A percentile compares a stretch with the other conserved stretches of the same genome.
Evolutionary conservation across 257 asterid genomes (phyloP).

Genomic region (Verbena officinalis): DNA sequence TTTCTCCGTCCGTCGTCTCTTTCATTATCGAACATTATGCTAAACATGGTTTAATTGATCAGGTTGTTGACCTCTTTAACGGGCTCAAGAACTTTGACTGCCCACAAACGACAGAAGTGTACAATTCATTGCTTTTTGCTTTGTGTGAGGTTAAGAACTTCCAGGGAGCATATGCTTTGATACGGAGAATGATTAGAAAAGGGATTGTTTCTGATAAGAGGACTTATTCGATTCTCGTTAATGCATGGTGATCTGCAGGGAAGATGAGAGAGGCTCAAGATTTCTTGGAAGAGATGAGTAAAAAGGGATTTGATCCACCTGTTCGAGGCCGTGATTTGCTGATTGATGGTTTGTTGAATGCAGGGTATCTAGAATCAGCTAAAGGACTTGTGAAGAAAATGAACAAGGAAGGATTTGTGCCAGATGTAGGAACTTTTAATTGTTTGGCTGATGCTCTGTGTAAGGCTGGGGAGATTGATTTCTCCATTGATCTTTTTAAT

Average conservation of each 20-base stretch:
- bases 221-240: constrained; percentile 82
- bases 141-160: constrained; percentile 93
- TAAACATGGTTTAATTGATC: constrained; percentile 76
- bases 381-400: constrained; percentile 85
- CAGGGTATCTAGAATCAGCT: constrained; percentile 99
- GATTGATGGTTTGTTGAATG: constrained; percentile 80
- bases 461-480: constrained; percentile 72
- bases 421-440: constrained; percentile 85
- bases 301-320: constrained; percentile 88
- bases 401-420: constrained; percentile 87
- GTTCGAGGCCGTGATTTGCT: constrained; percentile 91
- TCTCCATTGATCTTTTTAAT: constrained; percentile 66
- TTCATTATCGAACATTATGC: constrained; percentile 91
- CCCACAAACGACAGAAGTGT: constrained; percentile 76
- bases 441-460: constrained; percentile 74
- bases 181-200: constrained; percentile 84
- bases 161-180: constrained; percentile 94
- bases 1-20: constrained; percentile 77
- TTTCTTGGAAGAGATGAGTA: constrained; percentile 95
- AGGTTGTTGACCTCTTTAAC: constrained; percentile 88
- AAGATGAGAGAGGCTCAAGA: constrained; percentile 95
- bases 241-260: constrained; percentile 96
- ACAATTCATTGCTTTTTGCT: constrained; percentile 84
- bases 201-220: constrained; percentile 71
- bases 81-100: constrained; percentile 71